phyloP scores from a whole-genome alignment of 2,329 filamentous ascomycete species.

The Hymenoscyphus albidus region DNA sequence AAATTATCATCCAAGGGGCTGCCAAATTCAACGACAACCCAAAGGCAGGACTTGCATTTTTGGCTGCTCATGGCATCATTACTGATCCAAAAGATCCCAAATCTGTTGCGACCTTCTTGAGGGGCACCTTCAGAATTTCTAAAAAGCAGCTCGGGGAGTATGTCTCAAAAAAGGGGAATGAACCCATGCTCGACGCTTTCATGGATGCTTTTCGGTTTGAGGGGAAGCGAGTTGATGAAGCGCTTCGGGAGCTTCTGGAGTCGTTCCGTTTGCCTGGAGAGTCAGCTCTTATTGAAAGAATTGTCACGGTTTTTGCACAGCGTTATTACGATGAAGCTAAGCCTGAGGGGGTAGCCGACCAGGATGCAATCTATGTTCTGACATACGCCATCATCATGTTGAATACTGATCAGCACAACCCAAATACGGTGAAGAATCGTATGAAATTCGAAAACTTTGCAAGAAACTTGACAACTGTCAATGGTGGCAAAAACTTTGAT shows the following conservation, averaged over 20 bases:
- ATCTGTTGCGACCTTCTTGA: constrained; percentile 82
- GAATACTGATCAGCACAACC: constrained; percentile 96
- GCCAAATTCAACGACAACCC: constrained; percentile 94
- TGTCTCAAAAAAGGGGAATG: constrained; percentile 85
- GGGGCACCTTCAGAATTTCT: constrained; percentile 80
- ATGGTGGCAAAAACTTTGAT: constrained; percentile 79
- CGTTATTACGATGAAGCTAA: constrained; percentile 71
- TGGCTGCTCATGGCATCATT: constrained; percentile 84
- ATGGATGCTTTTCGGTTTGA: constrained; percentile 84
- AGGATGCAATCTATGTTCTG: constrained; percentile 84
- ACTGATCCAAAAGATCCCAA: constrained; percentile 67
- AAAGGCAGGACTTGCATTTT: constrained; percentile 80
- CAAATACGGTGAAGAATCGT: constrained; percentile 77
- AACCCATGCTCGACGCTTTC: constrained; percentile 78
- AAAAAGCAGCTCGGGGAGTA: constrained; percentile 92
- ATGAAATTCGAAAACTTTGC: constrained; percentile 85
- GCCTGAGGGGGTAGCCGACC: constrained; percentile 73
- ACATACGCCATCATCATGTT: constrained; percentile 97
- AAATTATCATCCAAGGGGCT: constrained; percentile 81
- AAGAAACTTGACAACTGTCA: constrained; percentile 85
- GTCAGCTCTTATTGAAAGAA: constrained; percentile 86
- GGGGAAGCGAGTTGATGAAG: constrained; percentile 84
- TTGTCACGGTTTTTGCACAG: constrained; percentile 81
- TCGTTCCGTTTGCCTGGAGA: constrained; percentile 93
- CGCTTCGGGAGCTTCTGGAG: constrained; percentile 79